Conservation (phyloP, 164 flowering plant genomes). For the Chimonanthus praecox region DNA sequence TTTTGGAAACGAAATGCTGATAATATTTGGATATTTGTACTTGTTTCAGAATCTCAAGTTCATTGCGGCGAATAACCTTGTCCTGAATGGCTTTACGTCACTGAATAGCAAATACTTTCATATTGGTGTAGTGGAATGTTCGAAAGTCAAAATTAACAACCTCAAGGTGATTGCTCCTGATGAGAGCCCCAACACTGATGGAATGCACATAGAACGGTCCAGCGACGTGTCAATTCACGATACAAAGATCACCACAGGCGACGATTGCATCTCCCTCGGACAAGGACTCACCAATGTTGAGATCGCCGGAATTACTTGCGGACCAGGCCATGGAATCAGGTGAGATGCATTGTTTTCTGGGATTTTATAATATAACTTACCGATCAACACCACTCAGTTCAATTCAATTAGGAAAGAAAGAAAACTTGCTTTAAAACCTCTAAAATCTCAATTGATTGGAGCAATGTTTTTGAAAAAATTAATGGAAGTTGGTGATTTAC, state of each 20-base stretch:
- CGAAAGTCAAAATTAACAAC: slow-evolving; percentile 29
- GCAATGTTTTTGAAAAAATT: neutral
- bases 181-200: slow-evolving; percentile 71
- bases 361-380: neutral
- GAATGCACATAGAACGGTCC: slow-evolving; percentile 60
- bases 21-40: neutral
- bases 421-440: neutral
- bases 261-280: slow-evolving; percentile 68
- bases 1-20: neutral
- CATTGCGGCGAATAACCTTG: slow-evolving; percentile 33
- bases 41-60: slow-evolving; percentile 51
- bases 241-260: slow-evolving; percentile 49
- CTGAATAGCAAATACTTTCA: slow-evolving; percentile 68
- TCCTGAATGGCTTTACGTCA: slow-evolving; percentile 39
- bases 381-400: neutral
- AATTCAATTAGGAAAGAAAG: neutral
- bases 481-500: neutral
- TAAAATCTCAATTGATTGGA: neutral
- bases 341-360: neutral
- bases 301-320: slow-evolving; percentile 42
- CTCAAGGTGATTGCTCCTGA: slow-evolving; percentile 48
- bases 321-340: slow-evolving; percentile 88
- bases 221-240: slow-evolving; percentile 26
- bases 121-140: slow-evolving; percentile 43
- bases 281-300: slow-evolving; percentile 46